Evolutionary conservation across 129 eudicot species (phyloP).

Genomic region (Helichrysum umbraculigerum): DNA sequence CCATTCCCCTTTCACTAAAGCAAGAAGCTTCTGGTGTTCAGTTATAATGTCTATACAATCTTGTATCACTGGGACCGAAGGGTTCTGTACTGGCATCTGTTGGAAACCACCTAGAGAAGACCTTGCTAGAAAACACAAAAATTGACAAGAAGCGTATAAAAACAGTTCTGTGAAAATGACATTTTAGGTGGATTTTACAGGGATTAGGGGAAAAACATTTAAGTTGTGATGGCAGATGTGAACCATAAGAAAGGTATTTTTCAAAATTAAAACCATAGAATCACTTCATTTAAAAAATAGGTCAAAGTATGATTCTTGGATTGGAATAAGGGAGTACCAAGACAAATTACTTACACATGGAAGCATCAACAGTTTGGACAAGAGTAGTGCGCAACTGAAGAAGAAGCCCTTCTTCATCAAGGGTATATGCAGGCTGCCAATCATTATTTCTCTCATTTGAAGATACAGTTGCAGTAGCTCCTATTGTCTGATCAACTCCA

Average conservation of each 20-base stretch:
- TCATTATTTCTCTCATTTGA: slow-evolving; percentile 61
- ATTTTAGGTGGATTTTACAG: not conserved
- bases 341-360: slow-evolving; percentile 44
- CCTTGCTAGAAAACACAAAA: slow-evolving; percentile 52
- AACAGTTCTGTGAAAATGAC: slow-evolving; percentile 5
- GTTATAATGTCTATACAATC: slow-evolving; percentile 84
- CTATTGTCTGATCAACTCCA: slow-evolving; percentile 53
- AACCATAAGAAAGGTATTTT: too few relatives aligned
- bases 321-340: not conserved
- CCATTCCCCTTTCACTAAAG: slow-evolving; percentile 94
- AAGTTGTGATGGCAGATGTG: too few relatives aligned
- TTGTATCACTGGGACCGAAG: slow-evolving; percentile 54
- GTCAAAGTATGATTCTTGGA: not conserved
- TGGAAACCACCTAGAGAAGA: slow-evolving; percentile 47
- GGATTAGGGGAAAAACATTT: not conserved
- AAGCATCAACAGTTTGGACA: slow-evolving; percentile 76
- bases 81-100: slow-evolving; percentile 53
- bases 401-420: slow-evolving; percentile 86
- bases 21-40: slow-evolving; percentile 85
- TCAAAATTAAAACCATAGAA: slow-evolving; percentile 19
- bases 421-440: slow-evolving; percentile 78
- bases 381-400: slow-evolving; percentile 75
- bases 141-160: not conserved
- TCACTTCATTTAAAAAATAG: not conserved
- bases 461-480: slow-evolving; percentile 45